Percentiles rank a stretch among this genome's conserved stretches.
Conservation (phyloP, 805 yeast species). For the Scheffersomyces ergatensis region DNA sequence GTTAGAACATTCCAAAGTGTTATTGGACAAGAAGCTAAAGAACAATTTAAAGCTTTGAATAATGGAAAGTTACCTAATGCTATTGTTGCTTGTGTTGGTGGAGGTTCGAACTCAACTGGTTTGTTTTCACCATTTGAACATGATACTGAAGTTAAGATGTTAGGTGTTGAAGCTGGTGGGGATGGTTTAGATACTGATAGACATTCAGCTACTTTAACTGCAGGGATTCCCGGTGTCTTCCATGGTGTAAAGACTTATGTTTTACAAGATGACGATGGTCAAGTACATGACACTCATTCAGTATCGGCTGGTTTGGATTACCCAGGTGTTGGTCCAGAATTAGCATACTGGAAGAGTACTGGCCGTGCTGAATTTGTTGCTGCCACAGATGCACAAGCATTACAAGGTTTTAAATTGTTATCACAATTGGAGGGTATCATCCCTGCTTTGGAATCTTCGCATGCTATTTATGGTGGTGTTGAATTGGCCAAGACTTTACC, state of each 20-base stretch:
- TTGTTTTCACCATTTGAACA: constrained; percentile 92
- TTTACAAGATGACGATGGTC: constrained; percentile 89
- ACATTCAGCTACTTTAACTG: constrained; percentile 95
- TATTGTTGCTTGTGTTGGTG: constrained; percentile 98
- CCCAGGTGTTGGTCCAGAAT: constrained; percentile 99
- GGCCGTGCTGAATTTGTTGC: constrained; percentile 91
- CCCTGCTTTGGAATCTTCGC: constrained; percentile 97
- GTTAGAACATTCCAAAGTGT: constrained; percentile 98
- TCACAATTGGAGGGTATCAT: constrained; percentile 97
- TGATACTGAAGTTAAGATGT: constrained; percentile 69
- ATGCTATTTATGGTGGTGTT: constrained; percentile 90
- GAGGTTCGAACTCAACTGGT: constrained; percentile 97
- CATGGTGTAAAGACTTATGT: constrained; percentile 97
- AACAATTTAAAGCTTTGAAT: constrained; percentile 78
- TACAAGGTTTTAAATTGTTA: constrained; percentile 82
- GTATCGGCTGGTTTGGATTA: constrained; percentile 98
- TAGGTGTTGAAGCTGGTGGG: constrained; percentile 99
- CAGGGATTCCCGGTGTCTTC: constrained; percentile 94
- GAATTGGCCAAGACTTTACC: constrained; percentile 80
- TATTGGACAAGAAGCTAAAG: constrained; percentile 91
- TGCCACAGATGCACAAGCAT: constrained; percentile 94
- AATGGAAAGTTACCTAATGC: constrained; percentile 87
- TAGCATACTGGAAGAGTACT: constrained; percentile 90
- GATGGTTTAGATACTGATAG: constrained; percentile 86
- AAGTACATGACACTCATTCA: constrained; percentile 95